Evolutionary conservation across 164 flowering plant genomes (phyloP).

Genomic region (Nelumbo lutea): DNA sequence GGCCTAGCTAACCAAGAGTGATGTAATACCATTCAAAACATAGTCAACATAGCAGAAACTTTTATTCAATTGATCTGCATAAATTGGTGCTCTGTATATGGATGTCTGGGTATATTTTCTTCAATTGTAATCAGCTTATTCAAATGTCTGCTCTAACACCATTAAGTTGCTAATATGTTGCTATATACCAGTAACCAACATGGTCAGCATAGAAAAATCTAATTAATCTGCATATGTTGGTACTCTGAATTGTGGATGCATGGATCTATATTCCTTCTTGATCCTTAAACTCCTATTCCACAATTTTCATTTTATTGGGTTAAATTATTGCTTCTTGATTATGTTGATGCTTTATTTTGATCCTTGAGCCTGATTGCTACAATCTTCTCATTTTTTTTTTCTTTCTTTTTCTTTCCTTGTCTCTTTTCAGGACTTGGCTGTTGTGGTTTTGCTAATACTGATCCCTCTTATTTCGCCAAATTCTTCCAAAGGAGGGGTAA

Average conservation of each 20-base stretch:
- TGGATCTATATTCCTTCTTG: background rate
- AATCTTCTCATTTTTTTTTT: constrained; percentile 3
- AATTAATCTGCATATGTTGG: background rate
- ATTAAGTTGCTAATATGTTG: background rate
- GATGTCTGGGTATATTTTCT: no score
- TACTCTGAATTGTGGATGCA: background rate
- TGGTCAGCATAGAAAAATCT: background rate
- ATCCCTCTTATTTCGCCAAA: constrained; percentile 98
- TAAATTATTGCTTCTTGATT: background rate
- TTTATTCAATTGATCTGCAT: no score
- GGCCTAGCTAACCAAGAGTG: no score
- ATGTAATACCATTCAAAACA: no score
- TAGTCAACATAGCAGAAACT: no score
- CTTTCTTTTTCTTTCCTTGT: constrained; percentile 1
- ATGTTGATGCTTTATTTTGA: constrained; percentile 1
- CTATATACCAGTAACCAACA: background rate
- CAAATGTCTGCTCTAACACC: background rate
- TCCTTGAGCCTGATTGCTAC: constrained; percentile 3
- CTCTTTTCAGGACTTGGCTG: constrained; percentile 91
- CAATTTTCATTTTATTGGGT: background rate
- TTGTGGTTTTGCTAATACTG: constrained; percentile 92
- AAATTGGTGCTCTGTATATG: no score
- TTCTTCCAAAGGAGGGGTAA: constrained; percentile 99
- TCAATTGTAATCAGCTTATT: background rate
- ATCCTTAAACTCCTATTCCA: background rate